Conservation (phyloP, 768 basidiomycete species). For the Rhizopogon sp. region DNA sequence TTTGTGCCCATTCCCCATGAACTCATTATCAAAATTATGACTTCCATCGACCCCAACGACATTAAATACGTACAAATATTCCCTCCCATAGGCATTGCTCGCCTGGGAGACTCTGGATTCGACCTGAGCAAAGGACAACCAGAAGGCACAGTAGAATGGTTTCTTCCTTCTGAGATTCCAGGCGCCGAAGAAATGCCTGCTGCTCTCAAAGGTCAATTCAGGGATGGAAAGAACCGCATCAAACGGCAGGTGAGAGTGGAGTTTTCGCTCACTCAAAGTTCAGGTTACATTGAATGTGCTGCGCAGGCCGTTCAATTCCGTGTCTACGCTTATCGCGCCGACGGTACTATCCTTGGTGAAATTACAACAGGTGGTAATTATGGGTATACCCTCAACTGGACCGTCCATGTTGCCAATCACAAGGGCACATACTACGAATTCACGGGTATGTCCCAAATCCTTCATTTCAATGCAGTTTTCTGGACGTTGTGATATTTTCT, state of each 20-base stretch:
- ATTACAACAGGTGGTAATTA: slow-evolving; percentile 12
- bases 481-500: neutral
- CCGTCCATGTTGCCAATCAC: slow-evolving; percentile 28
- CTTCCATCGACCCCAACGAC: neutral
- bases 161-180: slow-evolving; percentile 26
- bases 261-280: neutral
- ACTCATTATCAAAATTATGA: neutral
- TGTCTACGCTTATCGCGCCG: slow-evolving; percentile 24
- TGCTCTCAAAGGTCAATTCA: slow-evolving; percentile 9
- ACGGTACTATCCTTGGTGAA: slow-evolving; percentile 24
- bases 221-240: slow-evolving; percentile 17
- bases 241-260: slow-evolving; percentile 23
- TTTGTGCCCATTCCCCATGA: neutral
- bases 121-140: slow-evolving; percentile 4
- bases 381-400: slow-evolving; percentile 23
- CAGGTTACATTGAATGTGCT: neutral
- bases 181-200: slow-evolving; percentile 14
- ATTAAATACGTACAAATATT: slow-evolving; percentile 21
- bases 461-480: neutral
- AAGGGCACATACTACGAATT: slow-evolving; percentile 19
- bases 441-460: slow-evolving; percentile 6
- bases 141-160: slow-evolving; percentile 8
- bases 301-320: slow-evolving; percentile 29
- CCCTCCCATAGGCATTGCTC: slow-evolving; percentile 30
- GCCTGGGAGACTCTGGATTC: slow-evolving; percentile 27